Evolutionary conservation across 2,329 filamentous ascomycete species (phyloP).

Genomic region (Hortaea werneckii): DNA sequence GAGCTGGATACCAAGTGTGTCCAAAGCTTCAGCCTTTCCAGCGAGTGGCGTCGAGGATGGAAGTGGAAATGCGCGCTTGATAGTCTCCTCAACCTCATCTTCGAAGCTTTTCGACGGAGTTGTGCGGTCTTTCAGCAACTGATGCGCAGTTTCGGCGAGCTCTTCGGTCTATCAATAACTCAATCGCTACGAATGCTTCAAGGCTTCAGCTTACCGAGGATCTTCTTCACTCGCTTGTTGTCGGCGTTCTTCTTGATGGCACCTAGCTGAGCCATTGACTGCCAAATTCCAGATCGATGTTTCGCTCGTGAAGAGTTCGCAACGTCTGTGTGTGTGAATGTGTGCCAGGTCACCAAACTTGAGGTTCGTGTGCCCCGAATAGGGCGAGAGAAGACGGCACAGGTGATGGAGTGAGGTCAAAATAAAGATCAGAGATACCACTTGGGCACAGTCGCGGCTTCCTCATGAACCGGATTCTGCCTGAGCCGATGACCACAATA

Average conservation of each 20-base stretch:
- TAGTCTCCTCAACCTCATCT: constrained; percentile 10
- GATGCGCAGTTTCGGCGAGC: background rate
- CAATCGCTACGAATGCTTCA: background rate
- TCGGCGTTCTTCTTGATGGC: constrained; percentile 7
- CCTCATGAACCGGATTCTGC: too few species aligned
- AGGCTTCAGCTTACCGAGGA: constrained; percentile 7
- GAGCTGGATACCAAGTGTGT: constrained; percentile 46
- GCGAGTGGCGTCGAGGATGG: constrained; percentile 7
- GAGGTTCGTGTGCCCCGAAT: too few species aligned
- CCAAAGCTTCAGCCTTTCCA: constrained; percentile 40
- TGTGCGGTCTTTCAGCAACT: constrained; percentile 10
- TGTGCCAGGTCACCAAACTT: too few species aligned
- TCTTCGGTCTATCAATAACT: background rate
- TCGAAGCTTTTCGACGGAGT: constrained; percentile 6
- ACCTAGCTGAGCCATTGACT: constrained; percentile 12
- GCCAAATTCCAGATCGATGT: too few species aligned
- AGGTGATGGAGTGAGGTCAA: background rate
- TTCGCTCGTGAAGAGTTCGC: too few species aligned
- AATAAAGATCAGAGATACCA: background rate
- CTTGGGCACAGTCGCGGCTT: too few species aligned
- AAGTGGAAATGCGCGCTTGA: constrained; percentile 10
- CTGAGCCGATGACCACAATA: too few species aligned
- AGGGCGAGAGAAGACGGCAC: too few species aligned
- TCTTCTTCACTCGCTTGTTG: constrained; percentile 13
- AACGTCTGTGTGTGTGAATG: too few species aligned